These are phyloP conservation scores for Nemania serpens DNA, from an alignment of 2,329 filamentous ascomycete species.

Conservation along the genomic window DNA sequence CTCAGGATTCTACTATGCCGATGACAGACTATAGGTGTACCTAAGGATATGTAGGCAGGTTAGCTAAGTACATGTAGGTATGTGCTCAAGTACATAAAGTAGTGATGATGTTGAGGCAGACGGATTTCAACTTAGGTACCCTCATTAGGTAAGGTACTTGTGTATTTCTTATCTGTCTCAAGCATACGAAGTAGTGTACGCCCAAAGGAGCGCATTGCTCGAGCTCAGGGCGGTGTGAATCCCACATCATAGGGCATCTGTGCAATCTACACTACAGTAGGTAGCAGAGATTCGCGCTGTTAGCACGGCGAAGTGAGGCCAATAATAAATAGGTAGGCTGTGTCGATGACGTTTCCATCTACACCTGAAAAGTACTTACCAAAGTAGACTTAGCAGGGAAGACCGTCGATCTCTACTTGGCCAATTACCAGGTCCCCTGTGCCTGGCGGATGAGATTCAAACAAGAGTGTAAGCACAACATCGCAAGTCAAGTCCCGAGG, in stretches of 20 bases:
- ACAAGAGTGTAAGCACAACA: neutral
- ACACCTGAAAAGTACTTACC: neutral
- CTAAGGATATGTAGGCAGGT: too few relatives aligned
- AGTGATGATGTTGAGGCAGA: too few relatives aligned
- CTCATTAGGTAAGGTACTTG: too few relatives aligned
- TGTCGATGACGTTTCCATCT: neutral
- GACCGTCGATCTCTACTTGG: conserved; percentile 1
- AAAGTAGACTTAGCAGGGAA: neutral
- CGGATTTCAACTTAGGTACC: too few relatives aligned
- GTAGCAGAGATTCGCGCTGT: neutral
- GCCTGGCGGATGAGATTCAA: conserved; percentile 1
- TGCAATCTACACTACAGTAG: too few relatives aligned
- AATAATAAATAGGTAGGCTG: conserved; percentile 7
- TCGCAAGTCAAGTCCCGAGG: conserved; percentile 13
- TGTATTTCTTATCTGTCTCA: too few relatives aligned
- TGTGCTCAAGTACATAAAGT: too few relatives aligned
- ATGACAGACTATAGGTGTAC: too few relatives aligned
- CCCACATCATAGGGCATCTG: neutral
- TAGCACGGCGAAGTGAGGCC: neutral
- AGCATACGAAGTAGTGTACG: too few relatives aligned
- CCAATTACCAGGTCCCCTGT: conserved; percentile 5
- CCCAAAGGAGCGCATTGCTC: neutral
- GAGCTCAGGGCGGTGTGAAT: neutral
- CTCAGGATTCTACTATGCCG: too few relatives aligned
- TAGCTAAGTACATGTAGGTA: too few relatives aligned